Evolutionary conservation across 75 land plant genomes (phyloP), one percentile per base, ranked within the genome.

Genomic region (Selaginella moellendorffii): DNA sequence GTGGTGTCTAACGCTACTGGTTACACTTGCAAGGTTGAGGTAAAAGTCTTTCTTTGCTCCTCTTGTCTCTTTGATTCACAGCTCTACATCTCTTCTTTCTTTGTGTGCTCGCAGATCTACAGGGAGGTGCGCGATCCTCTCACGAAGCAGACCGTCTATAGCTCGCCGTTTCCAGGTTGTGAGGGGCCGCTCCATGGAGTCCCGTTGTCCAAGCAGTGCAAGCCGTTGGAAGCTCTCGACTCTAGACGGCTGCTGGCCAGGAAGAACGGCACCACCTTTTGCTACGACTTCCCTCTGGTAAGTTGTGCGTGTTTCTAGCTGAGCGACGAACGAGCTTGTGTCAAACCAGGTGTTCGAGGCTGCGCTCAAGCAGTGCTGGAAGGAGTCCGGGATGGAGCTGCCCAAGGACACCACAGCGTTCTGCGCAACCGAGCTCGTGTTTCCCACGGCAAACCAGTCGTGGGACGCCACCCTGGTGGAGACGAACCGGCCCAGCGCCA

Each of bases 271-370:
- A 93, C 98, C 0, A 93, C 90, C 25, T 93, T 83, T 71, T 85
- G 96, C 81, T 93, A 93, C 74, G 98, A 93, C 65, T 93, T 93
- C 63, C 98, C 96, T 23, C 74, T 93, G 83, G 98, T n/a, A 67
- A 70, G 65, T 2, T 21, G 46, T 36, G 24, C 19, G 24, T 56
- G 19, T 56, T 5, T 56, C n/a, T 56, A 9, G n/a, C 59, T 24
- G 36, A 18, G 5, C 14, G 1, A 25, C 52, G 24, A 61, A n/a
- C n/a, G n/a, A n/a, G 30, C 26, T 26, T 18, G 19, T 28, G 27
- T 26, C n/a, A n/a, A n/a, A n/a, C n/a, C n/a, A 92, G 98, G 87
- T 91, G 31, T 92, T 92, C 69, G 85, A 92, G 75, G 80, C 80
- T 25, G 89, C 87, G 26, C 58, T 92, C 68, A 54, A 72, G 58